Base-by-base conservation (phyloP, 805 yeast genomes). In the Metschnikowia arizonensis region DNA sequence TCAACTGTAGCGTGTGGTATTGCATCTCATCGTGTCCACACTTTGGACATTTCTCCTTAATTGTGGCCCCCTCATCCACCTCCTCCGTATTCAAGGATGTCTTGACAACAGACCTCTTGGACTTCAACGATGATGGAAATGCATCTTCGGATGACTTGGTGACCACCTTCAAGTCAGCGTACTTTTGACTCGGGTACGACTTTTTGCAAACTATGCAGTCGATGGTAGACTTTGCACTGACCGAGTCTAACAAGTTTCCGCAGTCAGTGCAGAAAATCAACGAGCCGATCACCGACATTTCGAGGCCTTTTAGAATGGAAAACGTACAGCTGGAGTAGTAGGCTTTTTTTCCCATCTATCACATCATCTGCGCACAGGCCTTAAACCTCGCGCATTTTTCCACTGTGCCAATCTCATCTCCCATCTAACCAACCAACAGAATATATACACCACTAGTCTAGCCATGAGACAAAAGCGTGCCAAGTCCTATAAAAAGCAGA, bases 1-100 rank as follows among this genome's bases (percentile, higher is more conserved):
- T 82, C 57, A 93, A 77, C 68, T 93, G 99, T 55, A 93, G 73
- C 4, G 99, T 93, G 62, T 93, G 98, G 64, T 91, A 93, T 63
- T 83, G 90, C 99, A 95, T 95, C 67, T 93, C 97, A 61, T 93
- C 97, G 67, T 90, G 79, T 40, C 96, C 97, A 79, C 99, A 93
- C 66, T 90, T 82, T n/a, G 98, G 98, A 75, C 99, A 93, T 62
- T 86, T 90, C 66, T 93, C 99, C 64, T 90, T 86, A 64, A 93
- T 93, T 10, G 95, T 85, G 32, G 99, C 99, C 52, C 98, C 99
- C 49, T 89, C 97, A 49, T 83, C 95, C 37, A 87, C 68, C 54
- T 91, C 97, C 51, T 80, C 81, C 23, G 78, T 78, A 59, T 79
- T 81, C 61, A 90, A 74, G 1, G 82, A 66, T 0, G 98, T 90